A percentile compares a stretch with the other conserved stretches of the same genome.
phyloP scores from a whole-genome alignment of 129 eudicot genomes.

The Pittosporum tobira region DNA sequence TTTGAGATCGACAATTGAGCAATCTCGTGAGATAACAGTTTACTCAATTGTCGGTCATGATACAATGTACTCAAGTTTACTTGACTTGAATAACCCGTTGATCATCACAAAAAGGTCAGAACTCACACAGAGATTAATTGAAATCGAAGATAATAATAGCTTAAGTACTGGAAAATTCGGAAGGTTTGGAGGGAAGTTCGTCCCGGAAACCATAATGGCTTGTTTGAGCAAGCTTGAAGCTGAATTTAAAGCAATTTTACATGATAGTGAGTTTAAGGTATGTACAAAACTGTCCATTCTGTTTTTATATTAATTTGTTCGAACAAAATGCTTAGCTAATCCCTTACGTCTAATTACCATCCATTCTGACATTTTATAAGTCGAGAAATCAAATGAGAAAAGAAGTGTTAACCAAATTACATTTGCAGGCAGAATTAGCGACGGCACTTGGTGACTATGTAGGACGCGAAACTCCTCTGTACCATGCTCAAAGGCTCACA shows the following conservation, averaged over 20 bases:
- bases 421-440: constrained; percentile 32
- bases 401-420: no score
- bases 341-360: neutral
- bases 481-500: constrained; percentile 48
- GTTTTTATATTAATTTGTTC: neutral
- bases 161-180: constrained; percentile 43
- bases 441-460: constrained; percentile 47
- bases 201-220: constrained; percentile 43
- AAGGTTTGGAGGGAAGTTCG: constrained; percentile 61
- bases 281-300: neutral
- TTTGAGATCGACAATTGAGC: no score
- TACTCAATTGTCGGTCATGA: no score
- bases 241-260: constrained; percentile 26
- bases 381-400: no score
- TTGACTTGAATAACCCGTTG: no score
- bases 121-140: constrained; percentile 14
- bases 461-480: constrained; percentile 65
- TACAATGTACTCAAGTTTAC: no score
- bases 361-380: neutral
- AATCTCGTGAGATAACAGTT: no score
- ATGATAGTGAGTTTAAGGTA: constrained; percentile 63
- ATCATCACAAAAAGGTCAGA: constrained; percentile 8
- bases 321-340: neutral
- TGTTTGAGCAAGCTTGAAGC: constrained; percentile 42
- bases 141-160: constrained; percentile 1